Evolutionary conservation across 2,329 filamentous ascomycete genomes (phyloP).

Genomic region (Claviceps monticola): DNA sequence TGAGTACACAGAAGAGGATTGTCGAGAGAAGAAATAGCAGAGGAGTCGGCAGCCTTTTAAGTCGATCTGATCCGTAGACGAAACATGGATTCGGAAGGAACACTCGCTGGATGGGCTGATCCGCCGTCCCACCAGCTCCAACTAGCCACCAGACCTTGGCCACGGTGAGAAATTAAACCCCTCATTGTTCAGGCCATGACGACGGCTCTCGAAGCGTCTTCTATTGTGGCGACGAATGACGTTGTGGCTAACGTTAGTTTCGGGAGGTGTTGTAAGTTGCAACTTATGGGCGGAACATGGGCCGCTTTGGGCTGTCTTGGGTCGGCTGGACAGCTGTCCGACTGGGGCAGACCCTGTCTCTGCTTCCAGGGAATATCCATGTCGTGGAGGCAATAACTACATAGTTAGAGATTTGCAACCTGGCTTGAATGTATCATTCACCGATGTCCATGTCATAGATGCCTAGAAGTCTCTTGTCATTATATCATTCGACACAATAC

Average conservation of each 20-base stretch:
- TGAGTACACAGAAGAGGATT: neutral
- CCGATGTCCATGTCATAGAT: no score
- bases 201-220: slow-evolving; percentile 2
- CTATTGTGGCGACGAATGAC: slow-evolving; percentile 5
- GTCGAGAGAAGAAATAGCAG: neutral
- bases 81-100: neutral
- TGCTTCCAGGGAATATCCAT: no score
- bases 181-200: neutral
- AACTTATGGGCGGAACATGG: no score
- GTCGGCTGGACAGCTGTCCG: no score
- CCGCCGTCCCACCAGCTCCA: neutral
- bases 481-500: no score
- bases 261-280: no score
- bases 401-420: no score
- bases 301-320: no score
- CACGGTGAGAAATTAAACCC: neutral
- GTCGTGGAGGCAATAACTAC: no score
- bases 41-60: neutral
- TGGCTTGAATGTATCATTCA: no score
- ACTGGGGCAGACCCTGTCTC: no score
- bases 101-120: neutral
- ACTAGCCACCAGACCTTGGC: neutral
- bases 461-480: no score
- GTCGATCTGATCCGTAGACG: neutral
- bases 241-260: neutral